Conservation (phyloP, 805 yeast species). For the Lipomyces yamadae region DNA sequence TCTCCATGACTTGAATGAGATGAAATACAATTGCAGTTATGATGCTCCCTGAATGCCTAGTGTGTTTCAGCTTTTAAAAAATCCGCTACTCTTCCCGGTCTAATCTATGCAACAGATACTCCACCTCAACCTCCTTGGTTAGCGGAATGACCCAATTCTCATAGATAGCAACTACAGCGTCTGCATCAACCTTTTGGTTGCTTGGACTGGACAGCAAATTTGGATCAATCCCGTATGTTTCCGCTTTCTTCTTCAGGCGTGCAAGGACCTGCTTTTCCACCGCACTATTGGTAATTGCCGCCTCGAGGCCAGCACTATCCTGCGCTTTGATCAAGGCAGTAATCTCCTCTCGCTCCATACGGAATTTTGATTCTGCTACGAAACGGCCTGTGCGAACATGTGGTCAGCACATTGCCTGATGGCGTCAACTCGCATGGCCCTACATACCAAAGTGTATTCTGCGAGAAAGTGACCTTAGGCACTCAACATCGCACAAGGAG, state of each 20-base stretch:
- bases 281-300: slow-evolving; percentile 80
- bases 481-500: slow-evolving; percentile 80
- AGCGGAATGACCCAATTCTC: slow-evolving; percentile 88
- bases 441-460: slow-evolving; percentile 90
- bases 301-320: slow-evolving; percentile 75
- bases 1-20: no score
- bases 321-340: slow-evolving; percentile 64
- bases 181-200: slow-evolving; percentile 74
- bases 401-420: background rate
- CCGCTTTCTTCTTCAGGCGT: slow-evolving; percentile 79
- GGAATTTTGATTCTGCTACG: slow-evolving; percentile 95
- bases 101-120: slow-evolving; percentile 80
- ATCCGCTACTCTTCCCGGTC: slow-evolving; percentile 50
- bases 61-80: background rate
- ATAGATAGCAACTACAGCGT: slow-evolving; percentile 79
- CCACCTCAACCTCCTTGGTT: slow-evolving; percentile 94
- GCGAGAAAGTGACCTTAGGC: slow-evolving; percentile 84
- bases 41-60: no score
- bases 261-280: slow-evolving; percentile 85
- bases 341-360: slow-evolving; percentile 65
- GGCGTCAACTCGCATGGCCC: background rate
- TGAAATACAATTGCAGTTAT: no score
- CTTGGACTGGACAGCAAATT: slow-evolving; percentile 54
- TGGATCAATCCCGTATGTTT: slow-evolving; percentile 66
- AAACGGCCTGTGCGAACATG: slow-evolving; percentile 50